Conservation (phyloP, 23 red algal genomes). For the Gracilaria gracilis region DNA sequence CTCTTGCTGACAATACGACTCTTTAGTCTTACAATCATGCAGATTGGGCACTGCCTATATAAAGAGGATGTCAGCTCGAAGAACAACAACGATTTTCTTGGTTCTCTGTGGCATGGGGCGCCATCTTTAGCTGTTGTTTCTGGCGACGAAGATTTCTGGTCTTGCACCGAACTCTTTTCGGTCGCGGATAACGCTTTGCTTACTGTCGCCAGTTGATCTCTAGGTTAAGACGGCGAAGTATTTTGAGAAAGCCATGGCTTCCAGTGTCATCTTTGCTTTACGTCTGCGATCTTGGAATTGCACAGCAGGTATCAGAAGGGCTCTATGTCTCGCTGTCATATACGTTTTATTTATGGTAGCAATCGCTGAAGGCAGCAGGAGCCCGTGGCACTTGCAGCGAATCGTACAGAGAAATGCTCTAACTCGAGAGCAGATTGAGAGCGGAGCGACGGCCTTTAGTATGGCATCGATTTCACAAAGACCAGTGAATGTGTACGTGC, state of each 20-base stretch:
- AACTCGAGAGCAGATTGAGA: slow-evolving; percentile 1
- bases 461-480: not conserved
- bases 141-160: not conserved
- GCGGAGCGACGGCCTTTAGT: not conserved
- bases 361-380: not conserved
- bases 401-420: slow-evolving; percentile 6
- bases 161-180: no score
- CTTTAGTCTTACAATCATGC: not conserved
- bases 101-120: not conserved
- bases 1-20: not conserved
- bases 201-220: not conserved
- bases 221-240: not conserved
- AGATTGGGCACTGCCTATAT: not conserved
- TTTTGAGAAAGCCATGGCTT: not conserved
- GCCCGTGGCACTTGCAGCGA: slow-evolving; percentile 15
- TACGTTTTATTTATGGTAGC: not conserved
- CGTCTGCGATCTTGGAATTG: not conserved
- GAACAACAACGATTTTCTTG: not conserved
- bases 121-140: not conserved
- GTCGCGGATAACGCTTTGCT: not conserved
- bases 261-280: not conserved
- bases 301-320: not conserved
- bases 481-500: slow-evolving; percentile 42
- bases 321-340: not conserved
- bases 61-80: not conserved